These are phyloP conservation scores for Trichoderma koningiopsis DNA, from an alignment of 2,329 filamentous ascomycete genomes.

Conservation along the genomic window DNA sequence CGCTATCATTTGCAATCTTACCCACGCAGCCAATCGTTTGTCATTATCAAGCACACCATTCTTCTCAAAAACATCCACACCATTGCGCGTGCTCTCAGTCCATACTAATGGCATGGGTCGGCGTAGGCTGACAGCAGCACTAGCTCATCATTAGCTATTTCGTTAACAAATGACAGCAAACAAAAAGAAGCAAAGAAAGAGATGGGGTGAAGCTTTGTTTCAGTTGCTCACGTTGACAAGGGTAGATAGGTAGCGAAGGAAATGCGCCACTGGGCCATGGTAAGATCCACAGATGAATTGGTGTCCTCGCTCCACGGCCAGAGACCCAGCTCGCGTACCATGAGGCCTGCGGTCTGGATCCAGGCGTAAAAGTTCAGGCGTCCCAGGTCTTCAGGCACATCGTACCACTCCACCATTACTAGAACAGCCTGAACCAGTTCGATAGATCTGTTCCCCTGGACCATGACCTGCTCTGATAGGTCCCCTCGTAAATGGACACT, in stretches of 20 bases:
- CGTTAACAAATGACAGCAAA: no score
- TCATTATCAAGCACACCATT: not conserved
- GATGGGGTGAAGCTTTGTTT: not conserved
- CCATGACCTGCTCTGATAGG: conserved; percentile 1
- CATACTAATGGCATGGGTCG: not conserved
- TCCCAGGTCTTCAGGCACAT: not conserved
- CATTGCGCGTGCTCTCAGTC: not conserved
- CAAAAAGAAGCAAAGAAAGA: not conserved
- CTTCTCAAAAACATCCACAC: not conserved
- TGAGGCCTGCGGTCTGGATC: not conserved
- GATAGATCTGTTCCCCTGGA: not conserved
- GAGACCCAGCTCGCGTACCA: not conserved
- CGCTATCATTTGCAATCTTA: not conserved
- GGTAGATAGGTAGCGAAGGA: not conserved
- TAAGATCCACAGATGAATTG: not conserved
- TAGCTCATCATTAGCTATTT: not conserved
- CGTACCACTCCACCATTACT: conserved; percentile 6
- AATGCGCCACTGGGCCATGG: not conserved
- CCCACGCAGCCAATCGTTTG: not conserved
- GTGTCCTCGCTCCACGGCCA: conserved; percentile 8
- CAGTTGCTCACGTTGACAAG: not conserved
- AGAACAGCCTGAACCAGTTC: not conserved
- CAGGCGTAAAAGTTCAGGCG: not conserved
- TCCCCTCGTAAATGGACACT: not conserved
- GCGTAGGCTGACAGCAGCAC: not conserved